Base-by-base conservation (phyloP, 371 early-diverging fungal species). In the Umbelopsis sp. region DNA sequence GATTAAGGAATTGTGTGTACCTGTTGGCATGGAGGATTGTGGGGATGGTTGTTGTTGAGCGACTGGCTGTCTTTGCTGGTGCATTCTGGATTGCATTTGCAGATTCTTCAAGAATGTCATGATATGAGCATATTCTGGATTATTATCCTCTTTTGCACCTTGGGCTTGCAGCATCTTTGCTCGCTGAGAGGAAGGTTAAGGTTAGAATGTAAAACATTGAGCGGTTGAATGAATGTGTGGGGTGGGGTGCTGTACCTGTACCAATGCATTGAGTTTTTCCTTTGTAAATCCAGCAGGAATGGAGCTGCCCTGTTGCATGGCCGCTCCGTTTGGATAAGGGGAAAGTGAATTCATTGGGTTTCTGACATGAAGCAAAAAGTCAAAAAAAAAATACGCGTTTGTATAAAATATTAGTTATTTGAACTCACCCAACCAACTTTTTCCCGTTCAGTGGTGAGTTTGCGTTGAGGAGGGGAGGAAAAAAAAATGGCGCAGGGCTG, bases 141-240 rank as follows among this genome's bases (percentile, higher is more conserved):
- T 85, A 69, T 77, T 89, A 65, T 84, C 83, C 74, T 91, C 92
- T 7, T 84, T 90, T 8, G 86, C 87, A 18, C 92, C 91, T 44
- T 77, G 80, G 5, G 77, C 74, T 68, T 85, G 74, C 57, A 80
- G 64, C n/a, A 72, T 68, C 46, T 72, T 73, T 38, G 75, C 78
- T 70, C 82, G 76, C 82, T 82, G 44, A 29, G 29, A 4, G 4
- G 29, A 29, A 4, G 29, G 29, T 1, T 29, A 29, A 14, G 22
- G 48, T 48, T 18, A 7, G 41, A 48, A 20, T 48, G 48, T 48
- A 6, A 48, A 7, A 45, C 45, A 45, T 45, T 2, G 18, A 29
- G 22, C 22, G 38, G 38, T 41, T 41, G 41, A 41, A 41, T 41
- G 41, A 22, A 22, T 22, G 22, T 22, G 22, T 22, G 22, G 22